A percentile compares a stretch with the other conserved stretches of the same genome.
phyloP scores from a whole-genome alignment of 768 basidiomycete species.

The Phanerochaete carnosa region DNA sequence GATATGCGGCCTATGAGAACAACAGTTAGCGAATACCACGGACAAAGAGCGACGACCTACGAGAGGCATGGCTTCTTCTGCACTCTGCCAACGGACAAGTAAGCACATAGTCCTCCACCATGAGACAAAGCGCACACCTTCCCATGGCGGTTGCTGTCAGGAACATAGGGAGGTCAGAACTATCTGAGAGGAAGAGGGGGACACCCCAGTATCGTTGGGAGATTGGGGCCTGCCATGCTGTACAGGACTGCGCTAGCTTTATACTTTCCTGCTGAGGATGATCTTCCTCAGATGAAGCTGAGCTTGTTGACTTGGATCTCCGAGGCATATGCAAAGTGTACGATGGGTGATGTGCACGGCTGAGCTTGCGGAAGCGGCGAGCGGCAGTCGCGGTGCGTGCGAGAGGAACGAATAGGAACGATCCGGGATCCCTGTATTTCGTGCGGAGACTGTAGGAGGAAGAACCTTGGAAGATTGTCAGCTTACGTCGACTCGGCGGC shows the following conservation, averaged over 20 bases:
- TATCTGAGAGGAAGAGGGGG: background rate
- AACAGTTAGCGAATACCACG: background rate
- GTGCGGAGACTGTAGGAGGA: slow-evolving; percentile 4
- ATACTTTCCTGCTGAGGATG: background rate
- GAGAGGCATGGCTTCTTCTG: background rate
- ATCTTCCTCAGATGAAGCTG: slow-evolving; percentile 5
- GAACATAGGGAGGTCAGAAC: background rate
- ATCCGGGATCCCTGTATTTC: background rate
- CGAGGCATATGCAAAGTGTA: slow-evolving; percentile 1
- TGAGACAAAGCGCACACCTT: background rate
- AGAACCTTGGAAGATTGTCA: slow-evolving; percentile 8
- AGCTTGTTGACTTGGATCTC: slow-evolving; percentile 13
- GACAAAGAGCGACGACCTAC: background rate
- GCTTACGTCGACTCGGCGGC: background rate
- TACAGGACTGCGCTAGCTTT: slow-evolving; percentile 9
- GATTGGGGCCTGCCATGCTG: slow-evolving; percentile 5
- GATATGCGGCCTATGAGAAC: slow-evolving; percentile 30
- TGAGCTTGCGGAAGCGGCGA: background rate
- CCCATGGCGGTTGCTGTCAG: background rate
- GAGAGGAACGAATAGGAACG: background rate
- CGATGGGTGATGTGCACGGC: background rate
- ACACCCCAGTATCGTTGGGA: background rate
- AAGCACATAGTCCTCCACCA: no score
- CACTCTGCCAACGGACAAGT: background rate
- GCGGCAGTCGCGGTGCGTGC: background rate